Conservation (phyloP, 441 rosid species). For the Sinapis alba region DNA sequence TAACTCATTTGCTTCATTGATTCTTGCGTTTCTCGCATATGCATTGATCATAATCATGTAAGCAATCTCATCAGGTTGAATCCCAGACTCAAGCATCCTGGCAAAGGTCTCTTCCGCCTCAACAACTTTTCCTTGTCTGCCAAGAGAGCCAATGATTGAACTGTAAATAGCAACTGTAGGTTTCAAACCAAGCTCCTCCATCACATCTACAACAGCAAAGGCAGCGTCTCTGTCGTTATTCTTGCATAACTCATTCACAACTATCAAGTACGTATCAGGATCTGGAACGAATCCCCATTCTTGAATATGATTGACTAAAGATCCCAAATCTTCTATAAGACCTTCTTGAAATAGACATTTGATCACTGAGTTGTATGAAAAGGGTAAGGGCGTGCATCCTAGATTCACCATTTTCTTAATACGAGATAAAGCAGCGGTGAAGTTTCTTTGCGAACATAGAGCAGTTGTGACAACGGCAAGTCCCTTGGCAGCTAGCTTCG, state of each 20-base stretch:
- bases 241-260: conserved; percentile 55
- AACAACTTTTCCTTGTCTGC: conserved; percentile 44
- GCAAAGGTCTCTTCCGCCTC: conserved; percentile 60
- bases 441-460: conserved; percentile 48
- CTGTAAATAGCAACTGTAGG: conserved; percentile 66
- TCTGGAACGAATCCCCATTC: conserved; percentile 52
- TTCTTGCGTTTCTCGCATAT: conserved; percentile 47
- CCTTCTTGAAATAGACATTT: conserved; percentile 52
- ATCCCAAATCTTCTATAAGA: conserved; percentile 41
- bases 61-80: conserved; percentile 62
- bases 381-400: conserved; percentile 54
- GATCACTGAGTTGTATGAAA: conserved; percentile 60
- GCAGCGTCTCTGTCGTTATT: conserved; percentile 47
- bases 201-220: conserved; percentile 42
- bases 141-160: conserved; percentile 51
- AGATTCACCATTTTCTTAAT: conserved; percentile 45
- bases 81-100: conserved; percentile 63
- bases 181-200: conserved; percentile 55
- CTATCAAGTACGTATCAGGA: conserved; percentile 56
- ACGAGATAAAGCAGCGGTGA: conserved; percentile 42
- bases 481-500: conserved; percentile 49
- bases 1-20: conserved; percentile 46
- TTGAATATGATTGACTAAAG: conserved; percentile 47
- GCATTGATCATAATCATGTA: conserved; percentile 69
- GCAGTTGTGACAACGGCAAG: conserved; percentile 58